Percentiles rank a stretch among this genome's conserved stretches.
These are phyloP conservation scores for Microcos paniculata DNA, from an alignment of 345 rosid genomes.

Conservation along the genomic window DNA sequence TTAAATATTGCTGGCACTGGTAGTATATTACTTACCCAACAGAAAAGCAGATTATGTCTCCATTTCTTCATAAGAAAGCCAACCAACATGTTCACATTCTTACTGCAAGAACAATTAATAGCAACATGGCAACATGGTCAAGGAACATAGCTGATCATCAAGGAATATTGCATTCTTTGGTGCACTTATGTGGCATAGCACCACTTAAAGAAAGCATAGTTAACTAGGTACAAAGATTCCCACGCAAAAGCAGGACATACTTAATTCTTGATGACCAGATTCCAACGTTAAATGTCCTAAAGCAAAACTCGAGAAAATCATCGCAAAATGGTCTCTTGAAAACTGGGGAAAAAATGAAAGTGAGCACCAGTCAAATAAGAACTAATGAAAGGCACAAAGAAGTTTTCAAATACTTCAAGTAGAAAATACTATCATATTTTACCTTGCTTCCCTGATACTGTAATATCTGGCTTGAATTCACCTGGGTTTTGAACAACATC, in stretches of 20 bases:
- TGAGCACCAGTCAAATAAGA: neutral
- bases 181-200: neutral
- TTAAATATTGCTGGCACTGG: constrained; percentile 7
- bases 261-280: constrained; percentile 82
- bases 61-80: constrained; percentile 36
- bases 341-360: constrained; percentile 41
- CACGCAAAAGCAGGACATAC: constrained; percentile 39
- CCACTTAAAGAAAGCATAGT: neutral
- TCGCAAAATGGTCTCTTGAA: constrained; percentile 70
- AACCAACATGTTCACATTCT: constrained; percentile 38
- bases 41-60: constrained; percentile 44
- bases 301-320: constrained; percentile 73
- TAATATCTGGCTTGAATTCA: constrained; percentile 37
- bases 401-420: neutral
- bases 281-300: constrained; percentile 74
- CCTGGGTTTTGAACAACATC: constrained; percentile 40
- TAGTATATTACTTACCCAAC: constrained; percentile 58
- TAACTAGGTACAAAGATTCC: constrained; percentile 5
- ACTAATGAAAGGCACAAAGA: constrained; percentile 1
- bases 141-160: neutral
- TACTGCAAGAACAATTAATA: constrained; percentile 36
- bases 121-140: neutral
- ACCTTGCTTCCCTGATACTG: constrained; percentile 58
- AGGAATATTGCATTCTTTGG: neutral
- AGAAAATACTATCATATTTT: constrained; percentile 14